Evolutionary conservation across 345 rosid genomes (phyloP), one percentile per base, ranked within the genome.

Genomic region (Corymbia maculata): DNA sequence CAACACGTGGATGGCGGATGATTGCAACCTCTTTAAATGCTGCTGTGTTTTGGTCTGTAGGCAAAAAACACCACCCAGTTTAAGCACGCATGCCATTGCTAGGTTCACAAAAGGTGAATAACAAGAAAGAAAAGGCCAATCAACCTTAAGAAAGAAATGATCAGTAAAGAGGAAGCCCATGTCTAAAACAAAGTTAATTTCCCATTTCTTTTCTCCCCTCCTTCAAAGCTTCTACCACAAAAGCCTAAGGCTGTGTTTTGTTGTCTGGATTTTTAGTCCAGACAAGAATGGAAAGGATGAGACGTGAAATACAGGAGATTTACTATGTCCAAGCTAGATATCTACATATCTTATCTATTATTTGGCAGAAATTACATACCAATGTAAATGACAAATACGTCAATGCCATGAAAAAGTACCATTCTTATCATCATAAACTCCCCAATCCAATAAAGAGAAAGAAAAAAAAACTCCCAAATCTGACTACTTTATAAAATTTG

Each of bases 21-120:
- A 97, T 97, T 49, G 99, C 99, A 51, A 97, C 98, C 93, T 97
- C 99, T 92, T 97, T 97, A 88, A 97, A 96, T 68, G 99, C 98
- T 89, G 97, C 94, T 9, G 99, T 96, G 86, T 96, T 97, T 92
- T 97, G 98, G 92, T 95, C 99, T 97, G 92, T 51, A 90, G 88
- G 87, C 70, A 89, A 59, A 13, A 90, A 26, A 49, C 22, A 85
- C 61, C 61, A 28, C 84, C 36, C 79, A 36, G 28, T 79, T 88
- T 75, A 86, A 88, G 85, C 79, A 64, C 45, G 70, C 28, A 51
- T 44, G 42, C 51, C 4, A 85, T 52, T 50, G 47, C 28, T 32
- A 36, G 51, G 45, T 68, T 45, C 11, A 45, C 9, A 61, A 64
- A 30, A 68, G 59, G 30, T 52, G 26, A 2, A 36, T 3, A 45